Evolutionary conservation across 106 monocot species (phyloP).

Genomic region (Vanilla planifolia): DNA sequence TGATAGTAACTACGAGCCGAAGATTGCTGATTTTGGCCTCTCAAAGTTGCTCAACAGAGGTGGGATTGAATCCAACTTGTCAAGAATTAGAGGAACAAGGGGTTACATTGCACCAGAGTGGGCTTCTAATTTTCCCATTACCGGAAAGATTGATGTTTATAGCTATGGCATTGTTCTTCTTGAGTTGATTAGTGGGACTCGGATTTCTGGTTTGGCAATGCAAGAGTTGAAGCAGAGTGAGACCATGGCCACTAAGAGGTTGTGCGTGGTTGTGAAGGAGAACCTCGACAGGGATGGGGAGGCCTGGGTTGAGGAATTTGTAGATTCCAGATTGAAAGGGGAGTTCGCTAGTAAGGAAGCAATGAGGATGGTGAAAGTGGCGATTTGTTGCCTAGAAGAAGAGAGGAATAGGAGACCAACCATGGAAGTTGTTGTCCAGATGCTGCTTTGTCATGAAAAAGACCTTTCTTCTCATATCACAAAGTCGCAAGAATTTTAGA

Average conservation of each 20-base stretch:
- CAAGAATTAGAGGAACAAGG: slow-evolving; percentile 18
- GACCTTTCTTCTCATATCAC: neutral
- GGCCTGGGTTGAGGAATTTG: neutral
- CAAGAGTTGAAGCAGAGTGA: slow-evolving; percentile 3
- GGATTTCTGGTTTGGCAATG: slow-evolving; percentile 12
- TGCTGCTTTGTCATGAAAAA: slow-evolving; percentile 8
- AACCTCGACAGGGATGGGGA: slow-evolving; percentile 8
- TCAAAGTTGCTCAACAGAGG: slow-evolving; percentile 17
- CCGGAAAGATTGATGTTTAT: slow-evolving; percentile 40
- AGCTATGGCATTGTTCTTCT: slow-evolving; percentile 45
- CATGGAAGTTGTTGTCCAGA: slow-evolving; percentile 20
- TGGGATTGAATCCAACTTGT: neutral
- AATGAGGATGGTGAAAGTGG: slow-evolving; percentile 12
- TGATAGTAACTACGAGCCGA: slow-evolving; percentile 28
- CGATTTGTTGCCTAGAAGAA: slow-evolving; percentile 24
- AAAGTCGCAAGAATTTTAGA: neutral
- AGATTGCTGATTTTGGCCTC: slow-evolving; percentile 21
- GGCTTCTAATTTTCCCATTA: slow-evolving; percentile 30
- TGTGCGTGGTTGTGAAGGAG: slow-evolving; percentile 1
- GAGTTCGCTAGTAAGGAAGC: slow-evolving; percentile 14
- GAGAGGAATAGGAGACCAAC: slow-evolving; percentile 27
- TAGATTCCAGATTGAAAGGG: slow-evolving; percentile 22
- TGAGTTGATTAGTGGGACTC: slow-evolving; percentile 30
- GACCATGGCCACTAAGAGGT: neutral
- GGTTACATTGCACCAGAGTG: slow-evolving; percentile 43